Evolutionary conservation across 1,139 yeast genomes (phyloP), one percentile per base, ranked within the genome.

Genomic region (Magnusiomyces sp.): DNA sequence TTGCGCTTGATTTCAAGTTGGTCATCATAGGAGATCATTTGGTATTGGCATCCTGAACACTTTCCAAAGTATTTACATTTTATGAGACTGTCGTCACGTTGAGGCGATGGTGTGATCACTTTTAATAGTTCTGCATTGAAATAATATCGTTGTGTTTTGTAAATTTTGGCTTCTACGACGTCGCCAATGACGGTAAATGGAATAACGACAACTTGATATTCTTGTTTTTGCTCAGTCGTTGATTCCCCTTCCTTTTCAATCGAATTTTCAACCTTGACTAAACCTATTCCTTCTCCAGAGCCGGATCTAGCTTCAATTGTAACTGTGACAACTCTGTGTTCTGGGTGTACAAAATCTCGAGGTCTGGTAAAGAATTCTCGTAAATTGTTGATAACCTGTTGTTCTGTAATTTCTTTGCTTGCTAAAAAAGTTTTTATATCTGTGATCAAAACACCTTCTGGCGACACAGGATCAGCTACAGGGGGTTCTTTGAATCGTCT

Each of bases 121-220:
- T 73, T 66, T 33, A 86, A 62, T 50, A 90, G 70, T 62, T 90
- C 97, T 5, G 87, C 74, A 59, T 87, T 95, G 47, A 79, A 87
- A 62, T 81, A 83, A 42, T 71, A 70, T 37, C 89, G 86, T 62
- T 86, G 89, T 0, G 95, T 81, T 63, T 83, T 85, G 71, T 83
- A 85, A 0, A 92, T 79, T 58, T 77, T 79, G 49, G 88, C 75
- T 14, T 72, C 71, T 4, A 83, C 92, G 1, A 74, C 61, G 63
- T 92, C 98, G 1, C 95, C 97, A 0, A 95, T 95, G 38, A 86
- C 71, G 2, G 90, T 85, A 69, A 85, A 92, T 13, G 98, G 98
- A 5, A 92, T 79, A 11, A 87, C 69, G 1, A 74, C 76, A n/a
- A 76, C 68, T 56, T 56, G 51, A 13, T 40, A 20, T 37, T 29